phyloP scores from a whole-genome alignment of 331 rosid species.

The Spiraea crenata region DNA sequence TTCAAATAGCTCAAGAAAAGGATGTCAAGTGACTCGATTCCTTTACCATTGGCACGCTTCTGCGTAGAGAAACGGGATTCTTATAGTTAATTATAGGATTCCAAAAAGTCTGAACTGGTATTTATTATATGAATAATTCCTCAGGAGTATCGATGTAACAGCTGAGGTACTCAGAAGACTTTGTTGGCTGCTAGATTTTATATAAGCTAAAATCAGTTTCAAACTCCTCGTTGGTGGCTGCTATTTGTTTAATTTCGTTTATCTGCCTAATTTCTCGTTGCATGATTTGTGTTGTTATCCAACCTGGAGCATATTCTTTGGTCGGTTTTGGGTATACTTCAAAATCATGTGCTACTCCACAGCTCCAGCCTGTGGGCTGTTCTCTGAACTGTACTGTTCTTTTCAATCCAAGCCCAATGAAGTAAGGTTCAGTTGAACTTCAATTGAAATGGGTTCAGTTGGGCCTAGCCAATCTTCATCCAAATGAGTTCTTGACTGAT shows the following conservation, averaged over 20 bases:
- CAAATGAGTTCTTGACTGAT: too few species aligned
- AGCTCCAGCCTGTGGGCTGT: too few species aligned
- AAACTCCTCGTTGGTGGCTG: neutral
- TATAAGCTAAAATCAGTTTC: too few species aligned
- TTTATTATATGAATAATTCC: too few species aligned
- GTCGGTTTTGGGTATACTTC: neutral
- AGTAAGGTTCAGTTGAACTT: too few species aligned
- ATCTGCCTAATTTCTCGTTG: neutral
- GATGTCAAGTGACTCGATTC: too few species aligned
- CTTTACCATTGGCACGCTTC: neutral
- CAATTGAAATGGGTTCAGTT: too few species aligned
- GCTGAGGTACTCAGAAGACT: neutral
- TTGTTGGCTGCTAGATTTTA: neutral
- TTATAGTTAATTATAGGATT: neutral
- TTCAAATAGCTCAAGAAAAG: neutral
- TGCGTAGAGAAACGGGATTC: neutral
- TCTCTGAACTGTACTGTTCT: neutral
- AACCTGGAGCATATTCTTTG: neutral
- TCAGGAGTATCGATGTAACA: neutral
- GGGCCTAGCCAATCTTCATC: too few species aligned
- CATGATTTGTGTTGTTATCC: conserved; percentile 2
- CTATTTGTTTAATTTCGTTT: neutral
- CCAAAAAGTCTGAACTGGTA: neutral
- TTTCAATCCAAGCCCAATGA: too few species aligned
- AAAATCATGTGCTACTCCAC: neutral